phyloP scores from a whole-genome alignment of 805 yeast genomes.

The Kodamaea restingae region DNA sequence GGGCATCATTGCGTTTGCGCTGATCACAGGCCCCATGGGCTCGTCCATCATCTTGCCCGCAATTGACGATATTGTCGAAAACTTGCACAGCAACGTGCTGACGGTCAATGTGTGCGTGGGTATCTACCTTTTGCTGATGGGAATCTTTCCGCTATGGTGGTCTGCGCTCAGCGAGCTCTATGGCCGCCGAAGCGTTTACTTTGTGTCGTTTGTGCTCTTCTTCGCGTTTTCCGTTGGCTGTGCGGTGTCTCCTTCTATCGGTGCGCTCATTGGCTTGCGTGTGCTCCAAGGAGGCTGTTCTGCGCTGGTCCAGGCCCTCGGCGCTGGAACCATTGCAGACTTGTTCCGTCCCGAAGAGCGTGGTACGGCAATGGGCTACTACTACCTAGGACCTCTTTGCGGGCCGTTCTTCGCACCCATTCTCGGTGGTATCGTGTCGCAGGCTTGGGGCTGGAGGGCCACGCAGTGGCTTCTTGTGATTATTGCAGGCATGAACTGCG shows the following conservation, averaged over 20 bases:
- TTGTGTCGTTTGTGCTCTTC: constrained; percentile 61
- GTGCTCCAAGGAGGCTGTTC: constrained; percentile 75
- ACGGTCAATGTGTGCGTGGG: constrained; percentile 79
- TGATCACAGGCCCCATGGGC: constrained; percentile 85
- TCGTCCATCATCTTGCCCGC: constrained; percentile 82
- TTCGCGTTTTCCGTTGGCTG: constrained; percentile 69
- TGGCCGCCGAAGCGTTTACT: constrained; percentile 73
- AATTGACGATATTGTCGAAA: constrained; percentile 51
- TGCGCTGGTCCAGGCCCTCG: constrained; percentile 83
- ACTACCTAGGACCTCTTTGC: constrained; percentile 73
- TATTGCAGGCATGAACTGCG: constrained; percentile 50
- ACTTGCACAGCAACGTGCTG: constrained; percentile 52
- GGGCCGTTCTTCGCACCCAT: constrained; percentile 83
- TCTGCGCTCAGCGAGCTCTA: constrained; percentile 68
- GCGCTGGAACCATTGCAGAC: constrained; percentile 85
- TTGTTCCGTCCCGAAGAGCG: constrained; percentile 61
- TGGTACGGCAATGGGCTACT: constrained; percentile 76
- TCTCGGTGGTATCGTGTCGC: constrained; percentile 67
- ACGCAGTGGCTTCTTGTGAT: constrained; percentile 83
- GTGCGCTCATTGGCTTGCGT: constrained; percentile 62
- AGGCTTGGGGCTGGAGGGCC: constrained; percentile 81
- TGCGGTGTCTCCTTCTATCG: constrained; percentile 59
- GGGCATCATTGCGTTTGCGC: constrained; percentile 64
- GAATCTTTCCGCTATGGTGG: constrained; percentile 89
- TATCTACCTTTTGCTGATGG: constrained; percentile 66